phyloP scores from a whole-genome alignment of 2,329 filamentous ascomycete genomes.

The Didymella glomerata region DNA sequence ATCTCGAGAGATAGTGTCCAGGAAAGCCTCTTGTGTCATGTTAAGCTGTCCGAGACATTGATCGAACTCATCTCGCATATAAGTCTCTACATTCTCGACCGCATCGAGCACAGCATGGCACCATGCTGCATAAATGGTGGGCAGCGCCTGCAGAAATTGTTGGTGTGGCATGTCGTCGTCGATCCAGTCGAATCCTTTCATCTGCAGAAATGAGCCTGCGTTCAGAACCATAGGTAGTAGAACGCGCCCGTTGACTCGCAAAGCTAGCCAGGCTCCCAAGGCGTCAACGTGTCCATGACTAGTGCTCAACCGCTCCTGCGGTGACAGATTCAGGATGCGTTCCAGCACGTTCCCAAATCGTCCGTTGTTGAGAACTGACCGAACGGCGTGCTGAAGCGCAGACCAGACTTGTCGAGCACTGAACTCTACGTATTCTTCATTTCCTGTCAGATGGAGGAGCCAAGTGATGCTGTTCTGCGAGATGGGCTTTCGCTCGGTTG shows the following conservation, averaged over 20 bases:
- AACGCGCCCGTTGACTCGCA: slow-evolving; percentile 16
- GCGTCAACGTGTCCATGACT: slow-evolving; percentile 13
- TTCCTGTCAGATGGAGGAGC: slow-evolving; percentile 18
- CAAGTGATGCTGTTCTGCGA: slow-evolving; percentile 29
- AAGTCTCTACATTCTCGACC: slow-evolving; percentile 16
- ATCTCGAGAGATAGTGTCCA: background rate
- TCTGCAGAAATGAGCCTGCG: slow-evolving; percentile 26
- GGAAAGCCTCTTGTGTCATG: slow-evolving; percentile 7
- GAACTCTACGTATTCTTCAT: slow-evolving; percentile 25
- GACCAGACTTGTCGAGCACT: slow-evolving; percentile 21
- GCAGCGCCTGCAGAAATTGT: slow-evolving; percentile 21
- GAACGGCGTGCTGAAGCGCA: slow-evolving; percentile 24
- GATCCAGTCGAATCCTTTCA: slow-evolving; percentile 29
- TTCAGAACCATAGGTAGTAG: slow-evolving; percentile 24
- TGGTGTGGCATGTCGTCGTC: slow-evolving; percentile 20
- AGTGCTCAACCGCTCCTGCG: background rate
- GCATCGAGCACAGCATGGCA: slow-evolving; percentile 20
- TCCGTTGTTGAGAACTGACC: slow-evolving; percentile 20
- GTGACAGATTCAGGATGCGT: slow-evolving; percentile 13
- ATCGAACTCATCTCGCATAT: slow-evolving; percentile 15
- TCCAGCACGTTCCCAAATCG: slow-evolving; percentile 7
- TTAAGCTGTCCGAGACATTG: slow-evolving; percentile 2
- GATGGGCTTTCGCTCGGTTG: slow-evolving; percentile 22
- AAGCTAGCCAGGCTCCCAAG: slow-evolving; percentile 19
- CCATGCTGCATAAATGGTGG: slow-evolving; percentile 27